Conservation (phyloP, 2,329 filamentous ascomycete species). For the Calycina herbarum region DNA sequence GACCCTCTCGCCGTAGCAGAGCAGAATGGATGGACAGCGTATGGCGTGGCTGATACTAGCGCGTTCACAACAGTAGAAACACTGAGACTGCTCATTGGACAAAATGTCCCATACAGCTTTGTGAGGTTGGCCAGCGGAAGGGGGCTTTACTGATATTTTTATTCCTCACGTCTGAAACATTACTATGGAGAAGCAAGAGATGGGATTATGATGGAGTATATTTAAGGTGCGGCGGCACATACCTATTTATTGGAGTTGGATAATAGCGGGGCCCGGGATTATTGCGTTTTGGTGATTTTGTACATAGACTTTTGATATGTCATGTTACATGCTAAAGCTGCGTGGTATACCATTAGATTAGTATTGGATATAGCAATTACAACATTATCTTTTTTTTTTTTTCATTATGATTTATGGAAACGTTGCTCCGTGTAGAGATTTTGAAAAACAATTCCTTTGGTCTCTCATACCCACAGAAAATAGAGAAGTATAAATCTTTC, state of each 20-base stretch:
- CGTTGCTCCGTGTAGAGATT: background rate
- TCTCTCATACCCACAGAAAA: too few species aligned
- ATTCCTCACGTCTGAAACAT: background rate
- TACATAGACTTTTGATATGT: background rate
- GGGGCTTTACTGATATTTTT: conserved; percentile 44
- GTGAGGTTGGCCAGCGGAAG: conserved; percentile 70
- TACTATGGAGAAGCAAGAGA: background rate
- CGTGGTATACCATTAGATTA: conserved; percentile 7
- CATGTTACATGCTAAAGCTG: background rate
- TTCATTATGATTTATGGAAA: background rate
- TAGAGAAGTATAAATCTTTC: too few species aligned
- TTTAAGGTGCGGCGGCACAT: background rate
- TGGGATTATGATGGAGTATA: background rate
- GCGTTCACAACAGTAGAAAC: conserved; percentile 86
- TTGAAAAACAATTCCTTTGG: too few species aligned
- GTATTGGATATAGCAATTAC: conserved; percentile 2
- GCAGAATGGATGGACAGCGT: conserved; percentile 75
- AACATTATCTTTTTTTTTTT: background rate
- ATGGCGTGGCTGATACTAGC: conserved; percentile 75
- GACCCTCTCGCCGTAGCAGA: conserved; percentile 71
- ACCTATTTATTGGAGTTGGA: background rate
- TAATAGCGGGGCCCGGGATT: background rate
- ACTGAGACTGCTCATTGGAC: conserved; percentile 73
- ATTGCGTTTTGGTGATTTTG: background rate
- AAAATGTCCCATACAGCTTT: conserved; percentile 87